Evolutionary conservation across 169 alveolate genomes (phyloP).

Genomic region (Plasmodium chabaudi): DNA sequence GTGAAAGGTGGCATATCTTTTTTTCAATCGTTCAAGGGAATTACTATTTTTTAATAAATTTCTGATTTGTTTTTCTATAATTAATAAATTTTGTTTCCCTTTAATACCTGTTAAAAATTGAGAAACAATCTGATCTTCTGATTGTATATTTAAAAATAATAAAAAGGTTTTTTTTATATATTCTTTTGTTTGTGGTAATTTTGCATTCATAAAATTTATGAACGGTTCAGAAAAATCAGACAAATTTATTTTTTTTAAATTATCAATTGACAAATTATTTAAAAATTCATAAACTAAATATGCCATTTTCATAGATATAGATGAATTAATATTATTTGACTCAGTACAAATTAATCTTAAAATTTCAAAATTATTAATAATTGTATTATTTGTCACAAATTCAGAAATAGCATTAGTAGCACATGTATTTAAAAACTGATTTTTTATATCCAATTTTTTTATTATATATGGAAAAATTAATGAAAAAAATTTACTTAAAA

Average conservation of each 20-base stretch:
- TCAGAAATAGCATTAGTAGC: conserved; percentile 25
- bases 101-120: conserved; percentile 14
- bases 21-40: background rate
- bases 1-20: conserved; percentile 62
- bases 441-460: conserved; percentile 46
- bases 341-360: conserved; percentile 49
- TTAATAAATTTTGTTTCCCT: conserved; percentile 6
- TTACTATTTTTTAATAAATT: conserved; percentile 9
- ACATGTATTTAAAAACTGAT: conserved; percentile 54
- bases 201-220: conserved; percentile 61
- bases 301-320: conserved; percentile 29
- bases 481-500: conserved; percentile 24
- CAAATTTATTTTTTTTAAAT: conserved; percentile 15
- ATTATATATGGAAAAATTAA: conserved; percentile 31
- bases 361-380: conserved; percentile 49
- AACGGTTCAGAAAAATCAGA: conserved; percentile 48
- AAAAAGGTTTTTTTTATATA: conserved; percentile 32
- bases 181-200: conserved; percentile 53
- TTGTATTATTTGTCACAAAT: conserved; percentile 45
- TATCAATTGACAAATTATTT: conserved; percentile 48
- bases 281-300: conserved; percentile 56
- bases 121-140: conserved; percentile 15
- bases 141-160: conserved; percentile 20
- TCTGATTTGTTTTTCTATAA: conserved; percentile 46
- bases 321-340: conserved; percentile 49